These are phyloP conservation scores for Citrullus colocynthis DNA, from an alignment of 306 rosid species.

Conservation along the genomic window DNA sequence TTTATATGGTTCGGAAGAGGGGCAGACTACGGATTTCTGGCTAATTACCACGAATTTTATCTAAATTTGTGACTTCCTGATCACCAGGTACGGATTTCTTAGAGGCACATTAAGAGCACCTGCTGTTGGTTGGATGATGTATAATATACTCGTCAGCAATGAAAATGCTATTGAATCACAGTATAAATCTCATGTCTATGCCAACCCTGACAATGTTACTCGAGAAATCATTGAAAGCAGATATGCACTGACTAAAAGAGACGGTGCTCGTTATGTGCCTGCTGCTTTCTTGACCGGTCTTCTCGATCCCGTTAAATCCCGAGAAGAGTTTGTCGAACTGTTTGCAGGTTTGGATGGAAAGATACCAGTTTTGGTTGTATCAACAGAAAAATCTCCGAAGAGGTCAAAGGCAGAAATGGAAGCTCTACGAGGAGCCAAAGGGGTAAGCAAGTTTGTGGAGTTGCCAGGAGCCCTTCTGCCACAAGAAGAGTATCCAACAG, in stretches of 20 bases:
- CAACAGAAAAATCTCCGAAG: slow-evolving; percentile 67
- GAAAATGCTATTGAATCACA: slow-evolving; percentile 83
- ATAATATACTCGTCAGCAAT: slow-evolving; percentile 86
- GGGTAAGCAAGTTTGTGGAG: slow-evolving; percentile 80
- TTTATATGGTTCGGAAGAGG: background rate
- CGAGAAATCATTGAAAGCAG: slow-evolving; percentile 60
- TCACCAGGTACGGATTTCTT: slow-evolving; percentile 65
- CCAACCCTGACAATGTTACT: slow-evolving; percentile 77
- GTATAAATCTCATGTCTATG: slow-evolving; percentile 85
- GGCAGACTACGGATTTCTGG: background rate
- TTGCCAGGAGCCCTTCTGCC: slow-evolving; percentile 95
- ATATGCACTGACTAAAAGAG: slow-evolving; percentile 59
- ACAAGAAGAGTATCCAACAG: slow-evolving; percentile 75
- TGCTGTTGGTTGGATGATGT: slow-evolving; percentile 98
- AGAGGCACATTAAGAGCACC: slow-evolving; percentile 87
- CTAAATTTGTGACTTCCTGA: slow-evolving; percentile 14
- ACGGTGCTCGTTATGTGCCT: slow-evolving; percentile 81
- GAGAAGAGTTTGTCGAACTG: slow-evolving; percentile 69
- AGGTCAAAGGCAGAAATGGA: slow-evolving; percentile 96
- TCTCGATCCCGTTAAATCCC: slow-evolving; percentile 73
- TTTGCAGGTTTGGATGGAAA: slow-evolving; percentile 60
- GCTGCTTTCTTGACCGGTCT: slow-evolving; percentile 80
- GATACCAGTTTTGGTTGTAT: slow-evolving; percentile 55
- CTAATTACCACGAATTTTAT: background rate
- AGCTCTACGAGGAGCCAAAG: slow-evolving; percentile 75